Evolutionary conservation across 78 protist species (phyloP), one percentile per base, ranked within the genome.

Genomic region (Bigelowiella natans): DNA sequence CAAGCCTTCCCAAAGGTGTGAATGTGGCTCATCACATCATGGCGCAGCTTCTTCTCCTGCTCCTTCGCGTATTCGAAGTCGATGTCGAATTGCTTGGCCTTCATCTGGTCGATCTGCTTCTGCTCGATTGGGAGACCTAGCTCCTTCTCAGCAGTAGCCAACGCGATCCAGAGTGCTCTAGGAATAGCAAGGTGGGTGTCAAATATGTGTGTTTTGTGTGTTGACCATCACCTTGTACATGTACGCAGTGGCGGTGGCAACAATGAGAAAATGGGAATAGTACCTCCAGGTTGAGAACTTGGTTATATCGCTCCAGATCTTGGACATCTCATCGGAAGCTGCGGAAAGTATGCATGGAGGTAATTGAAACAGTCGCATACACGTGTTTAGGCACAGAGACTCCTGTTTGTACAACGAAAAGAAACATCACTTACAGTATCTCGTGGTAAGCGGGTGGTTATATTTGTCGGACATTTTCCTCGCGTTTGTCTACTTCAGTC

Each of bases 21-120:
- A 29, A 85, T 37, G 18, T 85, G 29, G 95, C 94, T 91, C 95
- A 94, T 94, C 1, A 94, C 95, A 39, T 94, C 95, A 88, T 94
- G 95, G 2, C 94, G 84, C 39, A 94, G 36, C 36, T 83, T 29
- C 89, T 64, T 82, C 89, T 94, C 95, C 89, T 94, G 1, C 37
- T 28, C 86, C 7, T 39, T 88, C 31, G 94, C 95, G 38, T n/a
- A 26, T 37, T 38, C 89, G 88, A 90, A 91, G 92, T 94, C 94
- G 73, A 92, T 94, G 88, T 90, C 90, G 0, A 26, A 51, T 51
- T 26, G 34, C 73, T 51, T 51, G 18, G 73, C 73, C 73, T 51
- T 51, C 73, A 51, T 51, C 18, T 51, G 73, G 73, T 51, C 34
- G 18, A 51, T 51, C 18, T 51, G 73, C 18, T 51, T 51, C 34